These are phyloP conservation scores for Ganoderma leucocontextum DNA, from an alignment of 1,284 basidiomycete genomes.

Conservation along the genomic window DNA sequence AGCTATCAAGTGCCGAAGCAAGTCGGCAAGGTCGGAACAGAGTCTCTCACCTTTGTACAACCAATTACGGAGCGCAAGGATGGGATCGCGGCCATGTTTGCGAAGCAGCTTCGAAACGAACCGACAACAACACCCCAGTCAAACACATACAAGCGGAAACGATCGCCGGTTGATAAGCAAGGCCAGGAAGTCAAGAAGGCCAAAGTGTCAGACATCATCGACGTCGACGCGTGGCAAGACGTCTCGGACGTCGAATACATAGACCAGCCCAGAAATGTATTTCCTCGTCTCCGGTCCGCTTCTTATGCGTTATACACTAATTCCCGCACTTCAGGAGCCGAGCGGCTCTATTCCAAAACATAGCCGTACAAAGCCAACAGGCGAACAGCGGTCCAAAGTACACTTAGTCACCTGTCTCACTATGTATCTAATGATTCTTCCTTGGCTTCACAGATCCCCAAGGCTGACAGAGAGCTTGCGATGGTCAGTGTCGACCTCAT, in stretches of 20 bases:
- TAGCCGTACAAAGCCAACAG: background rate
- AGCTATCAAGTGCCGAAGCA: constrained; percentile 92
- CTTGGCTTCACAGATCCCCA: background rate
- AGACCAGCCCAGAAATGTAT: constrained; percentile 19
- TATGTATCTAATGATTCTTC: background rate
- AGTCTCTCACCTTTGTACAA: constrained; percentile 84
- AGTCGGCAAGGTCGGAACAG: constrained; percentile 89
- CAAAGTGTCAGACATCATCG: constrained; percentile 24
- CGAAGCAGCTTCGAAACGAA: constrained; percentile 55
- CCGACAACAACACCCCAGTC: constrained; percentile 1
- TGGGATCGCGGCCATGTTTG: constrained; percentile 90
- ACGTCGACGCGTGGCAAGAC: constrained; percentile 33
- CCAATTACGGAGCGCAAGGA: constrained; percentile 85
- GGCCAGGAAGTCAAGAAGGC: constrained; percentile 17
- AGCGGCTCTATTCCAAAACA: background rate
- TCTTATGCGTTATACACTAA: background rate
- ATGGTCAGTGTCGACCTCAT: background rate
- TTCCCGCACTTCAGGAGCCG: background rate
- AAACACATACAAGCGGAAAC: constrained; percentile 28
- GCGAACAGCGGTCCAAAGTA: constrained; percentile 9
- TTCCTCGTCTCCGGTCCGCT: background rate
- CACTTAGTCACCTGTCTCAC: background rate
- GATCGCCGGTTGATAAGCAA: constrained; percentile 21
- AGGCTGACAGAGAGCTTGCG: background rate
- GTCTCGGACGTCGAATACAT: constrained; percentile 38